These are phyloP conservation scores for Sclerospora graminicola DNA, from an alignment of 352 stramenopile genomes.

Conservation along the genomic window DNA sequence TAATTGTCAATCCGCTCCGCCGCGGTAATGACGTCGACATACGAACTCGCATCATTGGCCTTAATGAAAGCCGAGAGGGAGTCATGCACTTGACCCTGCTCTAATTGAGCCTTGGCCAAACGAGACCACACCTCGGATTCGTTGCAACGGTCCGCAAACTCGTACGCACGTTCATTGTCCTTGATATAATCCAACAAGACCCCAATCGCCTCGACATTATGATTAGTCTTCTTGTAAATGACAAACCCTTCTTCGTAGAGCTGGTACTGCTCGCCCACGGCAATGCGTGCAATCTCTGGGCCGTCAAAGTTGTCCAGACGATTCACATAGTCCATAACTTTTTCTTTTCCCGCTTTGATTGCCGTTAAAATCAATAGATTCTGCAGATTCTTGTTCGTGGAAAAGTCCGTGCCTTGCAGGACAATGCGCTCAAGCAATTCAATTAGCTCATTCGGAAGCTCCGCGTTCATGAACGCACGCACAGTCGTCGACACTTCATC, in stretches of 20 bases:
- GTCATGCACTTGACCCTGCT: slow-evolving; percentile 92
- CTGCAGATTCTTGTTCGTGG: slow-evolving; percentile 99
- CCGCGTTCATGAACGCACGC: slow-evolving; percentile 99
- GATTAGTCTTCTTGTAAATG: slow-evolving; percentile 99
- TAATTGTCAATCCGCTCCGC: slow-evolving; percentile 96
- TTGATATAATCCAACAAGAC: slow-evolving; percentile 94
- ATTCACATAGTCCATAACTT: slow-evolving; percentile 99
- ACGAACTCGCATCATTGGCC: slow-evolving; percentile 95
- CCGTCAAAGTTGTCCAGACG: slow-evolving; percentile 99
- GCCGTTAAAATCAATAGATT: slow-evolving; percentile 99
- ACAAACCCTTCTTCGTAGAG: slow-evolving; percentile 99
- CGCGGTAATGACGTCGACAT: slow-evolving; percentile 96
- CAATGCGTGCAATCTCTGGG: slow-evolving; percentile 98
- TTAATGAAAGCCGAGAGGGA: slow-evolving; percentile 99
- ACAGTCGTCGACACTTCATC: slow-evolving; percentile 99
- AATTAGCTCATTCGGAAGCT: slow-evolving; percentile 98
- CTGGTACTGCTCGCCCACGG: slow-evolving; percentile 96
- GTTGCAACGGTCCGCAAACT: slow-evolving; percentile 98
- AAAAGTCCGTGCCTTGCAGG: slow-evolving; percentile 99
- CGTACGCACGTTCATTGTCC: slow-evolving; percentile 96
- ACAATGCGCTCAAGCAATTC: slow-evolving; percentile 99
- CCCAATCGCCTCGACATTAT: slow-evolving; percentile 92
- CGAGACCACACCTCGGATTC: slow-evolving; percentile 98
- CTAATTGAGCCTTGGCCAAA: slow-evolving; percentile 97
- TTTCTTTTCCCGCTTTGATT: slow-evolving; percentile 96